These are phyloP conservation scores for Penicillium nordicum DNA, from an alignment of 2,329 filamentous ascomycete genomes.

Conservation along the genomic window DNA sequence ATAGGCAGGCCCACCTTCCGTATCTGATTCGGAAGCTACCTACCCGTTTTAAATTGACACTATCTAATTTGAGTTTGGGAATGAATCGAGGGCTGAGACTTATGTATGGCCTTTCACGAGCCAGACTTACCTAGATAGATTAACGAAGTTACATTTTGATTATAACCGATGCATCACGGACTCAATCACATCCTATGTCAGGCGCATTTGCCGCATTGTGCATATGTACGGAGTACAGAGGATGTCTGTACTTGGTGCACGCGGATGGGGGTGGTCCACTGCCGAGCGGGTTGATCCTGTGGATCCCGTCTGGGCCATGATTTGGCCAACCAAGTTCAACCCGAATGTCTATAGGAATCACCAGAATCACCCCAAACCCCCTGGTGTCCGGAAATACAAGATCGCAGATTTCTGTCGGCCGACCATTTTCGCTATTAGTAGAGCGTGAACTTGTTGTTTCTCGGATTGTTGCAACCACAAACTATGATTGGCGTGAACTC, in stretches of 20 bases:
- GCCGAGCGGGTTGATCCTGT: not conserved
- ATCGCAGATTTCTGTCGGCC: not conserved
- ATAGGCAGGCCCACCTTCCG: no score
- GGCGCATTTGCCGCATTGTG: not conserved
- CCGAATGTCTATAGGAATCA: not conserved
- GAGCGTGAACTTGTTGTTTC: not conserved
- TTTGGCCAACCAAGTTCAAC: not conserved
- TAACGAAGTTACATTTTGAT: not conserved
- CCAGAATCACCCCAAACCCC: no score
- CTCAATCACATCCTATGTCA: not conserved
- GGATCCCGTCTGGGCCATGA: not conserved
- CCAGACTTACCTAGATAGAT: not conserved
- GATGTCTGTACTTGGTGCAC: not conserved
- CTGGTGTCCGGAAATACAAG: not conserved
- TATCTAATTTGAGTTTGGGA: not conserved
- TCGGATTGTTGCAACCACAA: not conserved
- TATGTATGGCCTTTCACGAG: not conserved
- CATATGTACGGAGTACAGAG: not conserved
- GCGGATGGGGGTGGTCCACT: not conserved
- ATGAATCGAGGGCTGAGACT: not conserved
- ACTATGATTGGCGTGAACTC: not conserved
- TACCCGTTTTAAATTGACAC: not conserved
- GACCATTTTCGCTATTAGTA: not conserved
- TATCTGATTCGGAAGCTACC: not conserved
- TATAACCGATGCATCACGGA: not conserved